These are phyloP conservation scores for Metschnikowia reukaufii DNA, from an alignment of 805 yeast species.

Conservation along the genomic window DNA sequence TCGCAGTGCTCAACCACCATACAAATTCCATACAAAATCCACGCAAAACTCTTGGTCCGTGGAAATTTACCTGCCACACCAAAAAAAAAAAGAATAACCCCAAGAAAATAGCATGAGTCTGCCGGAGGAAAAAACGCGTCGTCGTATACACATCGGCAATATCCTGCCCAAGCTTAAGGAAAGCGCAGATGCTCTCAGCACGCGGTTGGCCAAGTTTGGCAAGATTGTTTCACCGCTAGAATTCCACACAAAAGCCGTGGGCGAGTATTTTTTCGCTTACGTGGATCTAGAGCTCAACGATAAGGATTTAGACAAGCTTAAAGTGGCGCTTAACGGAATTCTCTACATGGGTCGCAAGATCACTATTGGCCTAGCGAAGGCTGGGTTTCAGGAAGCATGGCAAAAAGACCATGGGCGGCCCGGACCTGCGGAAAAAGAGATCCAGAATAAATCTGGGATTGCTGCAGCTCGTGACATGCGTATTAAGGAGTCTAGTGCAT, in stretches of 20 bases:
- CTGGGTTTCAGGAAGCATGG: constrained; percentile 46
- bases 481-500: constrained; percentile 43
- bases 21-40: neutral
- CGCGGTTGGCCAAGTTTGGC: constrained; percentile 67
- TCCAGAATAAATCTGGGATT: constrained; percentile 32
- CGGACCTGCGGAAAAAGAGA: constrained; percentile 22
- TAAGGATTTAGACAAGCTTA: constrained; percentile 48
- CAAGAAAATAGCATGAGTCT: neutral
- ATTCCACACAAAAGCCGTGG: constrained; percentile 53
- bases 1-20: neutral
- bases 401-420: constrained; percentile 45
- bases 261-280: constrained; percentile 62
- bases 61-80: too few relatives aligned
- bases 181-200: constrained; percentile 45
- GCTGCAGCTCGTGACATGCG: constrained; percentile 36
- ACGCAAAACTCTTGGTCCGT: too few relatives aligned
- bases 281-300: constrained; percentile 56
- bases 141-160: constrained; percentile 62
- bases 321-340: constrained; percentile 63
- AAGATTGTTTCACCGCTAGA: constrained; percentile 46
- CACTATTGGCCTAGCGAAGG: constrained; percentile 60
- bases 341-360: constrained; percentile 73
- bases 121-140: constrained; percentile 1
- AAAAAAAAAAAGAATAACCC: too few relatives aligned
- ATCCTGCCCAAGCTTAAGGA: constrained; percentile 55